phyloP scores from a whole-genome alignment of 1,284 basidiomycete genomes.

The Trichosporon ovoides region DNA sequence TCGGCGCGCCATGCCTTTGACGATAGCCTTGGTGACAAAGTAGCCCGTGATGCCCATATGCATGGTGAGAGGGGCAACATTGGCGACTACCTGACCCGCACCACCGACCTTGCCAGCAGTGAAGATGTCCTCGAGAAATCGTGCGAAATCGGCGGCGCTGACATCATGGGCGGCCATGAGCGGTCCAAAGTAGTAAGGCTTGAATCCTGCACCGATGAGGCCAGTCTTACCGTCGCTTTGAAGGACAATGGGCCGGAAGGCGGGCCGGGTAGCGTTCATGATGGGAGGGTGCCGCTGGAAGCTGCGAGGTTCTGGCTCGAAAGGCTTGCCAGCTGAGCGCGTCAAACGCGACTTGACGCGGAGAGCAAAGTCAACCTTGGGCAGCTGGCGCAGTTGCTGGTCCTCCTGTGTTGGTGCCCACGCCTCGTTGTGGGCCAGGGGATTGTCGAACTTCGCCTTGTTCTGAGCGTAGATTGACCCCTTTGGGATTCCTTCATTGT shows the following conservation, averaged over 20 bases:
- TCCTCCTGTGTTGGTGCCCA: slow-evolving; percentile 5
- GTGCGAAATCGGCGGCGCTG: slow-evolving; percentile 8
- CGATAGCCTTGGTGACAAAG: slow-evolving; percentile 12
- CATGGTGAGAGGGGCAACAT: slow-evolving; percentile 8
- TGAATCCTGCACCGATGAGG: slow-evolving; percentile 11
- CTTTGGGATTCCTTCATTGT: not conserved
- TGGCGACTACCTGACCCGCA: slow-evolving; percentile 1
- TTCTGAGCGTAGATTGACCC: slow-evolving; percentile 7
- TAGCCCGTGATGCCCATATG: slow-evolving; percentile 11
- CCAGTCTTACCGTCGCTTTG: not conserved
- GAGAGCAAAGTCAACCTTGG: slow-evolving; percentile 10
- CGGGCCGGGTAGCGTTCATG: not conserved
- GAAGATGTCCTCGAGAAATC: slow-evolving; percentile 14
- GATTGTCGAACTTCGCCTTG: slow-evolving; percentile 7
- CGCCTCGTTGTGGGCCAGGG: slow-evolving; percentile 1
- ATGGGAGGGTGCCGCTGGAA: not conserved
- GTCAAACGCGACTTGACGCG: slow-evolving; percentile 7
- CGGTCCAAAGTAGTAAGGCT: not conserved
- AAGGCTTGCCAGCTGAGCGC: slow-evolving; percentile 2
- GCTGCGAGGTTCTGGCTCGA: slow-evolving; percentile 3
- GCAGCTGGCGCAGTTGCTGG: not conserved
- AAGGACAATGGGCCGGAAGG: slow-evolving; percentile 3
- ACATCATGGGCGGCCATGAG: slow-evolving; percentile 7
- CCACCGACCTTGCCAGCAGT: slow-evolving; percentile 7
- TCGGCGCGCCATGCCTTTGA: not conserved